These are phyloP conservation scores for Eimeria mitis DNA, from an alignment of 169 alveolate genomes.

Conservation along the genomic window DNA sequence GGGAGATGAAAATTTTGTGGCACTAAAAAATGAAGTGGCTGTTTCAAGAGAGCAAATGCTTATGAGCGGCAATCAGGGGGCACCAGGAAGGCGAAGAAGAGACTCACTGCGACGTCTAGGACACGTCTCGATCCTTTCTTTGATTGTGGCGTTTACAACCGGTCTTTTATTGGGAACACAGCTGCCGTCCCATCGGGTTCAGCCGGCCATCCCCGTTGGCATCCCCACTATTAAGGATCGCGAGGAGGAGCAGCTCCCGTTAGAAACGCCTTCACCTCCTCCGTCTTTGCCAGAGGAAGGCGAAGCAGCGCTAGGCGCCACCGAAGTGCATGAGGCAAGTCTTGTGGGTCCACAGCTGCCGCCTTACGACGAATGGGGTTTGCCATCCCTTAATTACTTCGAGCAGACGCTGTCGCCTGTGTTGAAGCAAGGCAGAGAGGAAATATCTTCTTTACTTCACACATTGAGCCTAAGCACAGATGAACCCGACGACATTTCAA, in stretches of 20 bases:
- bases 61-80: background rate
- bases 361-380: background rate
- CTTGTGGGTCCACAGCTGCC: background rate
- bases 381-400: background rate
- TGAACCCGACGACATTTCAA: too few species aligned
- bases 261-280: background rate
- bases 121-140: background rate
- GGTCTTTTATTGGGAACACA: background rate
- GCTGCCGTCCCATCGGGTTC: background rate
- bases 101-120: background rate
- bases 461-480: too few species aligned
- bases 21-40: background rate
- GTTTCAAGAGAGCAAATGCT: background rate
- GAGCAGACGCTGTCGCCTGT: background rate
- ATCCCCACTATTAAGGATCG: background rate
- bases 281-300: background rate
- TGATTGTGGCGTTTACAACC: background rate
- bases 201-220: background rate
- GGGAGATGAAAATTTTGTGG: background rate
- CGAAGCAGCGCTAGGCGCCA: background rate
- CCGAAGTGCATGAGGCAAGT: background rate
- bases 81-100: background rate
- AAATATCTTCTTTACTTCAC: background rate
- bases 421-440: background rate
- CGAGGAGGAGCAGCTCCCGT: background rate